Percentiles rank a stretch among this genome's conserved stretches.
Conservation (phyloP, 768 basidiomycete species). For the Leccinum rimulosum region DNA sequence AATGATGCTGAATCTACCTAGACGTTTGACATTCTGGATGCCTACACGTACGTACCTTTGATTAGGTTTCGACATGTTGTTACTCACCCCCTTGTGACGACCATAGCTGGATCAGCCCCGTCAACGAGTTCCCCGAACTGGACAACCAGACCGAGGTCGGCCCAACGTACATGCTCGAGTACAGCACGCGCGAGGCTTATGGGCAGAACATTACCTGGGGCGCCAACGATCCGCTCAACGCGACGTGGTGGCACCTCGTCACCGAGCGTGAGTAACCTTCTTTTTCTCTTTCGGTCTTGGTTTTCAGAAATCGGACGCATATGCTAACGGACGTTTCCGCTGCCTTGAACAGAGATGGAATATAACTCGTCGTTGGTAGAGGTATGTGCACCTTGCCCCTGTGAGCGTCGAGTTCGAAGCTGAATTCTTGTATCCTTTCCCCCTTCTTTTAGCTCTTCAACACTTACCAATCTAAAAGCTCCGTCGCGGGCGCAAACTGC, state of each 20-base stretch:
- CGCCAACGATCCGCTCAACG: constrained; percentile 63
- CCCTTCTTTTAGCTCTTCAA: constrained; percentile 49
- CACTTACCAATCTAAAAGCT: constrained; percentile 68
- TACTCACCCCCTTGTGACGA: background rate
- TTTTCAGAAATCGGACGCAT: background rate
- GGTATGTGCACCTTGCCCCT: constrained; percentile 10
- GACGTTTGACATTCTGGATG: constrained; percentile 74
- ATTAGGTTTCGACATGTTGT: background rate
- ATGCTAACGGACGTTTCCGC: background rate
- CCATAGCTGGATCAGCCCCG: constrained; percentile 61
- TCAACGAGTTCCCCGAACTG: constrained; percentile 52
- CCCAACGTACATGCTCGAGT: constrained; percentile 60
- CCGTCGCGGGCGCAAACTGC: constrained; percentile 49
- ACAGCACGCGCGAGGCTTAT: constrained; percentile 66
- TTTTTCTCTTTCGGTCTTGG: background rate
- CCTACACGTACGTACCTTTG: constrained; percentile 56
- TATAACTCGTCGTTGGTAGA: constrained; percentile 19
- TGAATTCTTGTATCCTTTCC: background rate
- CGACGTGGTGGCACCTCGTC: constrained; percentile 78
- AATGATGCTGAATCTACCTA: constrained; percentile 21
- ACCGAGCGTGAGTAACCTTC: constrained; percentile 51
- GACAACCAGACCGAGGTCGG: constrained; percentile 55
- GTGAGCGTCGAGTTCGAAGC: background rate
- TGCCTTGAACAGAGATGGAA: constrained; percentile 23
- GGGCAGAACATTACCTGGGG: constrained; percentile 55